A percentile compares a stretch with the other conserved stretches of the same genome.
Conservation (phyloP, 1,284 basidiomycete genomes). For the Leucocoprinus gongylophorus region DNA sequence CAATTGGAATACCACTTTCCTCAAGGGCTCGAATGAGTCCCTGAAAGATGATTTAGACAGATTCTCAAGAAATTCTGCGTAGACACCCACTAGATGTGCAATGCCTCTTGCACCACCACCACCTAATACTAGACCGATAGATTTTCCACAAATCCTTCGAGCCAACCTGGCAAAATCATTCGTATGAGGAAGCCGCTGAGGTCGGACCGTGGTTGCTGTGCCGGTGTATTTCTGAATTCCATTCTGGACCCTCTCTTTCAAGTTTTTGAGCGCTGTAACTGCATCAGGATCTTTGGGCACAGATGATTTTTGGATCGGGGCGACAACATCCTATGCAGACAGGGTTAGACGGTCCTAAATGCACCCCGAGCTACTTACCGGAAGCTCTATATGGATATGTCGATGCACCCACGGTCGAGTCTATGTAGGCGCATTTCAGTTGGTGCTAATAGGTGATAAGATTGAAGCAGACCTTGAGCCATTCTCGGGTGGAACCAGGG, state of each 20-base stretch:
- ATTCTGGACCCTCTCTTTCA: conserved; percentile 88
- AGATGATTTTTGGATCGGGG: conserved; percentile 56
- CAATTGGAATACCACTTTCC: conserved; percentile 90
- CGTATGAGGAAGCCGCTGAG: conserved; percentile 71
- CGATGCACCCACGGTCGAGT: conserved; percentile 93
- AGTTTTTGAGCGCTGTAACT: conserved; percentile 81
- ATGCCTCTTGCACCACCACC: conserved; percentile 95
- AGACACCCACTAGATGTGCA: conserved; percentile 71
- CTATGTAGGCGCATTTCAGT: conserved; percentile 32
- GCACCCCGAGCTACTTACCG: conserved; percentile 50
- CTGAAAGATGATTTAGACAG: conserved; percentile 29
- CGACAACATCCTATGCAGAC: conserved; percentile 47
- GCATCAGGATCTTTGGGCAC: conserved; percentile 80
- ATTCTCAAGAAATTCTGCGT: not conserved
- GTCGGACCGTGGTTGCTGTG: conserved; percentile 56
- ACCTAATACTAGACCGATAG: conserved; percentile 91
- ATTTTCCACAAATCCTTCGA: conserved; percentile 85
- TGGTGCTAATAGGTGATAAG: conserved; percentile 6
- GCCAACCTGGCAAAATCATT: conserved; percentile 94
- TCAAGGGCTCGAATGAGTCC: conserved; percentile 88
- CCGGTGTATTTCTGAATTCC: conserved; percentile 85
- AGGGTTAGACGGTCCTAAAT: not conserved
- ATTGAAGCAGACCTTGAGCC: conserved; percentile 71
- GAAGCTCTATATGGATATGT: conserved; percentile 86
- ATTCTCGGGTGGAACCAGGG: conserved; percentile 91